These are phyloP conservation scores for Psidium friedrichsthalianum DNA, from an alignment of 345 rosid species.

Conservation along the genomic window DNA sequence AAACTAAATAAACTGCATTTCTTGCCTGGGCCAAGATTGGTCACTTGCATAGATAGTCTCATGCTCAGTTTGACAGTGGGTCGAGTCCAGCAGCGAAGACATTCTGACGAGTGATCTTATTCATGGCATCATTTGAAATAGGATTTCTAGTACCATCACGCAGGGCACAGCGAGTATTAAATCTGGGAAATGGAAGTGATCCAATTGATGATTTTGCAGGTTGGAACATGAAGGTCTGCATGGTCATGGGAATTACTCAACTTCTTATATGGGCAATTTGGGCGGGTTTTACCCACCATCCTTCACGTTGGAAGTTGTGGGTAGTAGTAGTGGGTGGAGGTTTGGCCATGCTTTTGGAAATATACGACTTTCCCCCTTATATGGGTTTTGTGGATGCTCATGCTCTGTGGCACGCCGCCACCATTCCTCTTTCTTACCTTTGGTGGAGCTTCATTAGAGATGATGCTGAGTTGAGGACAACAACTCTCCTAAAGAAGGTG, in stretches of 20 bases:
- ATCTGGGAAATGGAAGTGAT: background rate
- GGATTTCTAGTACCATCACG: background rate
- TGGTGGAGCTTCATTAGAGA: constrained; percentile 88
- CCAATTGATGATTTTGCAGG: constrained; percentile 27
- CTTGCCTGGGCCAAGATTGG: background rate
- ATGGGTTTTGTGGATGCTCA: constrained; percentile 64
- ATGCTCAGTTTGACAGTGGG: background rate
- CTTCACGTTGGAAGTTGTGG: constrained; percentile 78
- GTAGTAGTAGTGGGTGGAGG: constrained; percentile 32
- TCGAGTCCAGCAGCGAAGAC: background rate
- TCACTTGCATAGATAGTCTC: background rate
- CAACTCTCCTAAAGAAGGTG: constrained; percentile 40
- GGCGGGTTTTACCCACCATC: constrained; percentile 60
- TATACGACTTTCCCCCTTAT: constrained; percentile 65
- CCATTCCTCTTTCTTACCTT: constrained; percentile 62
- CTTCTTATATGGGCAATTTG: constrained; percentile 79
- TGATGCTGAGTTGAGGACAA: constrained; percentile 62
- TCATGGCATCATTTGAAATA: background rate
- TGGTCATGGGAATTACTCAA: constrained; percentile 50
- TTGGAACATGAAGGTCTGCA: constrained; percentile 63
- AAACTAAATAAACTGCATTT: background rate
- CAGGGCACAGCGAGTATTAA: background rate
- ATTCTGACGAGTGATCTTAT: background rate
- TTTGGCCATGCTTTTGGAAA: constrained; percentile 39
- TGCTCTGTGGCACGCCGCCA: constrained; percentile 53